Base-by-base conservation (phyloP, 345 rosid species). In the Populus euphratica region DNA sequence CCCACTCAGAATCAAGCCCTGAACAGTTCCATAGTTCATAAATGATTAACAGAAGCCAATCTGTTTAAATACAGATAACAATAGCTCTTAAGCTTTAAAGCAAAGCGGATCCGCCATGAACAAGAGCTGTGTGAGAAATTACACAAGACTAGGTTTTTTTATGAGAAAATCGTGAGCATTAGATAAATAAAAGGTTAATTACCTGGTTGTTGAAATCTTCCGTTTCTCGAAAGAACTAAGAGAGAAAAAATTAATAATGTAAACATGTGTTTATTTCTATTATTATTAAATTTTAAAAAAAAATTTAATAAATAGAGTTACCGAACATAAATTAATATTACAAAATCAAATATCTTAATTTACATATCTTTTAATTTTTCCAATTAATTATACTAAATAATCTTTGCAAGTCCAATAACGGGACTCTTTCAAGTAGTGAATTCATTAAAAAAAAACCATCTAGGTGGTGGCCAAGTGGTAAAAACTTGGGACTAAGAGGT, bases 91-190 rank as follows among this genome's bases (percentile, higher is more conserved):
- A 89, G 88, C 56, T 73, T 83, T 62, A 89, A 76, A 80, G 90
- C 90, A 61, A 87, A 86, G 76, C 89, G 89, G 76, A 87, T 88
- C n/a, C 92, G 92, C 92, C 92, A 87, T 23, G 90, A 69, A 33
- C 90, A 89, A n/a, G 92, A 87, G 79, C 92, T 87, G 78, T 85
- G 87, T 88, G 88, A 89, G 80, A 66, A 86, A 21, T 89, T 86
- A 76, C 83, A 89, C 67, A 87, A 69, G 8, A 85, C 62, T 35
- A 83, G 56, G 18, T 50, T 44, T 44, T 50, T 5, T 13, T 47
- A 2, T 14, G 21, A 18, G 56, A 50, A 50, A 50, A 18, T 20
- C 3, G 56, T 6, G 5, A 18, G 56, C 56, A 6, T 18, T 5
- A 50, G 8, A 50, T 20, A 6, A 1, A 50, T 1, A 18, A 50